Base-by-base conservation (phyloP, 352 stramenopile species). In the Phytophthora europaea region DNA sequence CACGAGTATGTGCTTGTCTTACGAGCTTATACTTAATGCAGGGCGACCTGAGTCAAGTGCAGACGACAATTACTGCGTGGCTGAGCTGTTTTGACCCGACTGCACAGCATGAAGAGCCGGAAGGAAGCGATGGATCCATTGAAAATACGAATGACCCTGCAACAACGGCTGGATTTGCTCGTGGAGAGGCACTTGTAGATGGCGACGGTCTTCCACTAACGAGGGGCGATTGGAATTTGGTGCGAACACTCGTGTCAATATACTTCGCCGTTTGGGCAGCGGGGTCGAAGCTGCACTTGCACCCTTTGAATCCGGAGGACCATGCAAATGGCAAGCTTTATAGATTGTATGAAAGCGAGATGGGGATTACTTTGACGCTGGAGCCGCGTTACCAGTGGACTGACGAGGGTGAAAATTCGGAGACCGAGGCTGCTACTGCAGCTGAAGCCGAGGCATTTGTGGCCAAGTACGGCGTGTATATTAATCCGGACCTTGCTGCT, bases 401-500 rank as follows among this genome's bases (percentile, higher is more conserved):
- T 12, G 59, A 55, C 33, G 57, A 61, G 16, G 61, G 31, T 20
- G 61, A 48, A 0, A 55, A 69, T 5, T 67, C 16, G 28, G 43
- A 61, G 34, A 51, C n/a, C 20, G 62, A 50, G 13, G 54, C 53
- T 56, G 59, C 68, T 69, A 80, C 76, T 20, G 69, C 70, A 28
- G 61, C 65, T n/a, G 87, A 94, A 68, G 80, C 88, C 5, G 73
- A 95, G 67, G 79, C 75, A 0, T 96, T 96, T 61, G 78, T 96
- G 28, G 76, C 70, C 56, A 95, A 94, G 61, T 97, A 97, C 47
- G 89, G 89, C 9, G 89, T 89, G 31, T 97, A 97, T 64, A 73
- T 97, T 53, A 94, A 94, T 58, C 84, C 90, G 6, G 90, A 97
- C 55, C 73, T 95, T 40, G 90, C 90, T 20, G 88, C 89, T 40